Base-by-base conservation (phyloP, 495 filamentous ascomycete species). In the Aspergillus hancockii region DNA sequence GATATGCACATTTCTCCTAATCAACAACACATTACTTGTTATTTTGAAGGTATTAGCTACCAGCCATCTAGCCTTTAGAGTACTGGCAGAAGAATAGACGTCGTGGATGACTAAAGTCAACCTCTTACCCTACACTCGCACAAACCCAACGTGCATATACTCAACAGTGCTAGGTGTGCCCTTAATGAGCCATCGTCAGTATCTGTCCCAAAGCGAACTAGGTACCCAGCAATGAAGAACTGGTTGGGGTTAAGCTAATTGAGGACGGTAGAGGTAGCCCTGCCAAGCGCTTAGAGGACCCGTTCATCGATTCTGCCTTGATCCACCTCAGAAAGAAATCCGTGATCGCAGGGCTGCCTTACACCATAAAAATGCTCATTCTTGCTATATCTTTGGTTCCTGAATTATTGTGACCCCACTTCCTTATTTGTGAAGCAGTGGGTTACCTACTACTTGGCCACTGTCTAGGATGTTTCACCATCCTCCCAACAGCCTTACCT, bases 241-340 rank as follows among this genome's bases (percentile, higher is more conserved):
- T 28, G 34, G 34, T 36, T 10, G 34, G 2, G n/a, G 41, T 45
- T 1, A 19, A 45, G 7, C n/a, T n/a, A 45, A 19, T 21, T n/a
- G 16, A 21, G 14, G 7, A 14, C 18, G n/a, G 19, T 18, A 21
- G 6, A 8, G 18, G 14, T 45, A 21, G 7, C 41, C 16, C 41
- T 43, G 41, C 41, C 41, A 45, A 45, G 41, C 41, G 8, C 19
- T 21, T 12, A 4, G 41, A 19, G 13, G 34, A 36, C 34, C 34
- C 34, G n/a, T n/a, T n/a, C n/a, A 36, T 14, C 41, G 41, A 45
- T 45, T 45, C 41, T 45, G 41, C 41, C 41, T 45, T 45, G 41
- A 45, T 19, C n/a, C 41, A 40, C 36, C 16, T n/a, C 9, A 3
- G 16, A 13, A 12, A n/a, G 36, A 4, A 2, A 2, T 12, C 12